Evolutionary conservation across 345 rosid genomes (phyloP).

Genomic region (Gynandropsis gynandra): DNA sequence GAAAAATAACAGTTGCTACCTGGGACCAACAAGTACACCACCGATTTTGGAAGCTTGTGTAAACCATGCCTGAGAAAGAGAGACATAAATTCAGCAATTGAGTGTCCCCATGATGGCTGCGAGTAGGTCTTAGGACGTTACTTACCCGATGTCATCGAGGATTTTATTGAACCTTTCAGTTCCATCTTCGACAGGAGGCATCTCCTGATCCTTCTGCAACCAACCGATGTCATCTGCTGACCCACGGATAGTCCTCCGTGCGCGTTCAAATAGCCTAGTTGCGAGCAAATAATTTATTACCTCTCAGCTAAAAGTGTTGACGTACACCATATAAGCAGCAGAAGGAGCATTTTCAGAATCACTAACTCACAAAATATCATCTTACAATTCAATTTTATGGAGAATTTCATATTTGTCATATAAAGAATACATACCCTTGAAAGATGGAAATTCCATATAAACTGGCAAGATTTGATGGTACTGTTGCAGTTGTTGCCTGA

Average conservation of each 20-base stretch:
- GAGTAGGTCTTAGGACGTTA: constrained; percentile 8
- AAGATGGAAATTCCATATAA: constrained; percentile 61
- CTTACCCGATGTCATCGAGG: constrained; percentile 75
- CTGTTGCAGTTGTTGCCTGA: constrained; percentile 34
- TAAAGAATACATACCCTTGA: constrained; percentile 53
- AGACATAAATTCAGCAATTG: constrained; percentile 25
- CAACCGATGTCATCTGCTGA: constrained; percentile 97
- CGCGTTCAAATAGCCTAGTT: constrained; percentile 78
- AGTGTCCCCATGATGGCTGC: constrained; percentile 19
- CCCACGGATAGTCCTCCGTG: constrained; percentile 86
- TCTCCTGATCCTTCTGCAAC: constrained; percentile 57
- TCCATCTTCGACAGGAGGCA: constrained; percentile 91
- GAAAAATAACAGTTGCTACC: constrained; percentile 40
- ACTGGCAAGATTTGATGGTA: constrained; percentile 35
- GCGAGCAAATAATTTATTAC: constrained; percentile 1
- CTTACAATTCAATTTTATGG: constrained; percentile 10
- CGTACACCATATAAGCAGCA: constrained; percentile 1
- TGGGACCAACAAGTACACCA: constrained; percentile 89
- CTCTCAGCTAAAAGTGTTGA: constrained; percentile 6
- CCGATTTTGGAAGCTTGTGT: constrained; percentile 69
- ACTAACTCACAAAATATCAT: constrained; percentile 1
- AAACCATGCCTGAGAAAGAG: constrained; percentile 78
- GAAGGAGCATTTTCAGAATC: constrained; percentile 1
- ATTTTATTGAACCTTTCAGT: constrained; percentile 66
- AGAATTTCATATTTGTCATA: constrained; percentile 13